phyloP scores from a whole-genome alignment of 1,284 basidiomycete species.

The Ganoderma sinense region DNA sequence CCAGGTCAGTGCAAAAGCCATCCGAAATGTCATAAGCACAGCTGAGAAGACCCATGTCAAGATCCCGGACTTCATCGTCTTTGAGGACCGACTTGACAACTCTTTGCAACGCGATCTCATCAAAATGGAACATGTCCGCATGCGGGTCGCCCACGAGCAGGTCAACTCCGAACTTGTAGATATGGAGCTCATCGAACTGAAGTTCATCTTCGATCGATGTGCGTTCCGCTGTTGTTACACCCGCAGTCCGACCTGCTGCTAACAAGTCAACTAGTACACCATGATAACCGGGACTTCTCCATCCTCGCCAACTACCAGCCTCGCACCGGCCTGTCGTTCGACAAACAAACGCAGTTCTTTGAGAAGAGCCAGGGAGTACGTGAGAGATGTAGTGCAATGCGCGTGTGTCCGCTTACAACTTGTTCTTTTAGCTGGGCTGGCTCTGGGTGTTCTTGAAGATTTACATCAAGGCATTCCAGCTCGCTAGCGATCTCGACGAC shows the following conservation, averaged over 20 bases:
- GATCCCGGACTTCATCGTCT: constrained; percentile 83
- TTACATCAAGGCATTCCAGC: constrained; percentile 78
- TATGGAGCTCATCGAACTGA: constrained; percentile 83
- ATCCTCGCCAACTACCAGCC: constrained; percentile 85
- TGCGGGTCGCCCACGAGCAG: constrained; percentile 79
- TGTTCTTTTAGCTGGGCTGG: constrained; percentile 65
- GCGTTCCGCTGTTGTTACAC: constrained; percentile 31
- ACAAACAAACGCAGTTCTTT: constrained; percentile 74
- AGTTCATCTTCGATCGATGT: constrained; percentile 85
- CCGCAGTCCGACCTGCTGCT: not conserved
- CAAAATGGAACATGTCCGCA: constrained; percentile 82
- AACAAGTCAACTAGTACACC: constrained; percentile 56
- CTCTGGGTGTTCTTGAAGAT: constrained; percentile 72
- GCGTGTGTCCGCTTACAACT: not conserved
- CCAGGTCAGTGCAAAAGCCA: constrained; percentile 64
- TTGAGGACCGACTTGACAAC: constrained; percentile 80
- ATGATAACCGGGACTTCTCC: constrained; percentile 84
- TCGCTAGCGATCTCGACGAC: constrained; percentile 80
- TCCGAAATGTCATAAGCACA: constrained; percentile 2
- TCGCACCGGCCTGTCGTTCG: constrained; percentile 52
- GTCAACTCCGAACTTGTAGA: constrained; percentile 74
- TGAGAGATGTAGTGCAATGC: constrained; percentile 4
- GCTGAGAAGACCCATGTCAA: constrained; percentile 38
- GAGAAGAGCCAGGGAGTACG: constrained; percentile 67
- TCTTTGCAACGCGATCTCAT: constrained; percentile 83